Conservation (phyloP, 2,329 filamentous ascomycete genomes). For the Cyclaneusma minus region DNA sequence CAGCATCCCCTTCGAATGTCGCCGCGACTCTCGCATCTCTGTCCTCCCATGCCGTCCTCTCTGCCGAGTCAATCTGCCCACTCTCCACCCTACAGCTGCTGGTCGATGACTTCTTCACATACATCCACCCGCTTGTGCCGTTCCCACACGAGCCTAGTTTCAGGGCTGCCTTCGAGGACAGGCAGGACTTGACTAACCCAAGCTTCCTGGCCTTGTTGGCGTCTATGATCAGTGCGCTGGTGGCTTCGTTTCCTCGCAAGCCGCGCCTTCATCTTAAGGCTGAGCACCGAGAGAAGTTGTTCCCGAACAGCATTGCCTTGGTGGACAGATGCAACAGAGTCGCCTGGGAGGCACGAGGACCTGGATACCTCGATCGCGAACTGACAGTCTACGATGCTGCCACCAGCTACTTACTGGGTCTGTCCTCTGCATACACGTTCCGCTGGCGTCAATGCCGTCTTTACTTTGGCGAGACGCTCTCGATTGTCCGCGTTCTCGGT, state of each 20-base stretch:
- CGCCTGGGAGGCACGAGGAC: conserved; percentile 50
- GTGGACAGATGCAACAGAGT: conserved; percentile 57
- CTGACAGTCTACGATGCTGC: conserved; percentile 46
- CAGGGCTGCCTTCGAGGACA: conserved; percentile 47
- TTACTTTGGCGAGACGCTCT: conserved; percentile 59
- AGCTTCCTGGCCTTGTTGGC: conserved; percentile 56
- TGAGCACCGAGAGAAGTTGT: conserved; percentile 46
- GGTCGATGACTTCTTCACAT: conserved; percentile 72
- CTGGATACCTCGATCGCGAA: conserved; percentile 37
- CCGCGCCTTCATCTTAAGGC: conserved; percentile 54
- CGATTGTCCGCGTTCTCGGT: conserved; percentile 51
- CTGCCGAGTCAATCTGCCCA: conserved; percentile 57
- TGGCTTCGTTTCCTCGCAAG: conserved; percentile 61
- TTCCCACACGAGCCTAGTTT: conserved; percentile 72
- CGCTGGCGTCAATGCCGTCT: conserved; percentile 51
- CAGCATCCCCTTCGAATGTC: conserved; percentile 15
- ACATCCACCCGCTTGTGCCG: conserved; percentile 61
- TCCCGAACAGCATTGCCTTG: conserved; percentile 53
- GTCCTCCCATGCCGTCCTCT: conserved; percentile 24
- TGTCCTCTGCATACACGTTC: conserved; percentile 52
- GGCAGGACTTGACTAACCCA: conserved; percentile 50
- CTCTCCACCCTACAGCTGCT: conserved; percentile 51
- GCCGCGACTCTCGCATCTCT: conserved; percentile 17
- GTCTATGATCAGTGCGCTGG: conserved; percentile 60
- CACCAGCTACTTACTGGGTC: conserved; percentile 60